Conservation (phyloP, 148 eudicot species). For the Camellia japonica region DNA sequence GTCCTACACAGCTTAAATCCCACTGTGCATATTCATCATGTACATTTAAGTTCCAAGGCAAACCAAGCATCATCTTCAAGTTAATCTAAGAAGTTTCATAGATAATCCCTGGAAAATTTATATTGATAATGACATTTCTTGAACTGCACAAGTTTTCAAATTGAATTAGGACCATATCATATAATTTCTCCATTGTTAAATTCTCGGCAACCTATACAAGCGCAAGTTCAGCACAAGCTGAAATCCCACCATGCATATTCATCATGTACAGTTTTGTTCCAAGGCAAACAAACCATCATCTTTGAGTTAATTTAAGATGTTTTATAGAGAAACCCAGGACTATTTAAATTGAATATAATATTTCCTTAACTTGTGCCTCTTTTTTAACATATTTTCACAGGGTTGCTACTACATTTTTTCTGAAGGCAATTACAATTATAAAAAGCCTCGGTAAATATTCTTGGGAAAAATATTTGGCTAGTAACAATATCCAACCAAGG, state of each 20-base stretch:
- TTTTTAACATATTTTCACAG: no score
- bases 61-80: not conserved
- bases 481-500: not conserved
- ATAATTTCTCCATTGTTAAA: not conserved
- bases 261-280: no score
- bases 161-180: not conserved
- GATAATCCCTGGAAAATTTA: no score
- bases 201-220: not conserved
- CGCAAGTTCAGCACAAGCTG: no score
- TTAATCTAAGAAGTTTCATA: not conserved
- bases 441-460: not conserved
- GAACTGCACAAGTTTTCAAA: not conserved
- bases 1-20: not conserved
- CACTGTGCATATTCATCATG: not conserved
- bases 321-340: not conserved
- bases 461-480: not conserved
- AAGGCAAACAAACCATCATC: not conserved
- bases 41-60: not conserved
- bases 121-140: no score
- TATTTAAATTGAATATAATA: no score
- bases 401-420: no score
- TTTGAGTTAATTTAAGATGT: not conserved
- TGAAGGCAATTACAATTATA: no score
- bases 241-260: no score
- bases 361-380: no score